These are phyloP conservation scores for Camelina sativa DNA, from an alignment of 345 rosid genomes.

Conservation along the genomic window DNA sequence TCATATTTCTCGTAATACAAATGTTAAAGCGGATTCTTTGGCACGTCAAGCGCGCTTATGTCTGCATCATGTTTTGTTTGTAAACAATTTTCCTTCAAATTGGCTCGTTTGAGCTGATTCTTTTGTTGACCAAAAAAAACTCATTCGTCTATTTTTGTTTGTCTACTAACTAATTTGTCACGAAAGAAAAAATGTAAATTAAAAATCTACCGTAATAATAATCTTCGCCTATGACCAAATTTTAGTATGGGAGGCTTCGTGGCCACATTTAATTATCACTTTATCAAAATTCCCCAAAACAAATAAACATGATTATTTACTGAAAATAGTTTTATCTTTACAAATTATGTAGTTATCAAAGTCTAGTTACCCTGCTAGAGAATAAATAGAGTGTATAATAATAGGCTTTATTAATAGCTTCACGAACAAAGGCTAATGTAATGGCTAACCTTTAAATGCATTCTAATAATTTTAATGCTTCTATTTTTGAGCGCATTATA, in stretches of 20 bases:
- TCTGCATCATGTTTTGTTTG: too few species aligned
- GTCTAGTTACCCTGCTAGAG: neutral
- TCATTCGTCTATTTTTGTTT: too few species aligned
- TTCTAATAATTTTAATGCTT: neutral
- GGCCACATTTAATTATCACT: neutral
- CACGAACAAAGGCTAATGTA: slow-evolving; percentile 19
- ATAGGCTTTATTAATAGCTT: slow-evolving; percentile 10
- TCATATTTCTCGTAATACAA: too few species aligned
- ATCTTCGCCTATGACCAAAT: neutral
- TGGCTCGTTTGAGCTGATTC: too few species aligned
- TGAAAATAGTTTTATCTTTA: neutral
- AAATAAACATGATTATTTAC: neutral
- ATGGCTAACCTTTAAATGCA: slow-evolving; percentile 6
- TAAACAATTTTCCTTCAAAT: too few species aligned
- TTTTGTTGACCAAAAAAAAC: too few species aligned
- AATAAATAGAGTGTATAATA: neutral
- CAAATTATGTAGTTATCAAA: neutral
- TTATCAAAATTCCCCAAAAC: neutral
- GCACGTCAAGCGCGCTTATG: too few species aligned
- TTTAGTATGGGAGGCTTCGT: neutral
- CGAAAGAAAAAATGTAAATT: too few species aligned
- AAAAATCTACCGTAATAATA: too few species aligned
- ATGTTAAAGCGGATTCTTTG: too few species aligned
- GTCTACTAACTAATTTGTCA: too few species aligned
- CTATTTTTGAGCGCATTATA: neutral